phyloP scores from a whole-genome alignment of 140 eudicot genomes.

The Stevia rebaudiana region DNA sequence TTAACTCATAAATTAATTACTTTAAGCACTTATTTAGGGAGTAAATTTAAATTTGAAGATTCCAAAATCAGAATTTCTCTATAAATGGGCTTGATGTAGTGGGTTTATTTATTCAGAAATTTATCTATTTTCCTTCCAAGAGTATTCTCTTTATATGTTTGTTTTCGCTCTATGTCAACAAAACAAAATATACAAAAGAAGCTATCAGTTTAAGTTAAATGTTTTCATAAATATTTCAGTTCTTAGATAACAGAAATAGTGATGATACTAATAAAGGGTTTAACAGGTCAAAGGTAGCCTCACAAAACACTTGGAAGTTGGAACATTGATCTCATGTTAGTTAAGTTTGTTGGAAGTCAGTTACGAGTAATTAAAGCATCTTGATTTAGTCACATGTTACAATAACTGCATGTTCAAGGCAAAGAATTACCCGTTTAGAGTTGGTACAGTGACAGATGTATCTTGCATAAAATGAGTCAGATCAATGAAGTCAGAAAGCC shows the following conservation, averaged over 20 bases:
- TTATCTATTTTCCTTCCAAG: neutral
- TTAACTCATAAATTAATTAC: neutral
- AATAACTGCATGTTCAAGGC: neutral
- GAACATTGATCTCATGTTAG: neutral
- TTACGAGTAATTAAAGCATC: neutral
- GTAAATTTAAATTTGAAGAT: neutral
- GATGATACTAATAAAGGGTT: neutral
- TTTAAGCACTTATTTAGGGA: neutral
- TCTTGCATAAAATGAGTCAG: slow-evolving; percentile 67
- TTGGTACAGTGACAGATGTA: slow-evolving; percentile 65
- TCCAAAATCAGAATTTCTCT: neutral
- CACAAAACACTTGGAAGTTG: neutral
- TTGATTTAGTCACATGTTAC: neutral
- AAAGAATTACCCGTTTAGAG: slow-evolving; percentile 68
- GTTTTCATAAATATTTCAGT: neutral
- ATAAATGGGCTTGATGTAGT: neutral
- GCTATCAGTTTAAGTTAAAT: neutral
- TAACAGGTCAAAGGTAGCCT: neutral
- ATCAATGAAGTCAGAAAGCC: slow-evolving; percentile 46
- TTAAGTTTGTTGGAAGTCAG: neutral
- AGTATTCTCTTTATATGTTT: neutral
- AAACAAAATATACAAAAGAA: neutral
- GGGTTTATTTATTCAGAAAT: neutral
- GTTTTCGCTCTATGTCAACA: neutral
- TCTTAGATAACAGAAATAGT: neutral